phyloP scores from a whole-genome alignment of 331 rosid genomes.

The Rosa hybrid region DNA sequence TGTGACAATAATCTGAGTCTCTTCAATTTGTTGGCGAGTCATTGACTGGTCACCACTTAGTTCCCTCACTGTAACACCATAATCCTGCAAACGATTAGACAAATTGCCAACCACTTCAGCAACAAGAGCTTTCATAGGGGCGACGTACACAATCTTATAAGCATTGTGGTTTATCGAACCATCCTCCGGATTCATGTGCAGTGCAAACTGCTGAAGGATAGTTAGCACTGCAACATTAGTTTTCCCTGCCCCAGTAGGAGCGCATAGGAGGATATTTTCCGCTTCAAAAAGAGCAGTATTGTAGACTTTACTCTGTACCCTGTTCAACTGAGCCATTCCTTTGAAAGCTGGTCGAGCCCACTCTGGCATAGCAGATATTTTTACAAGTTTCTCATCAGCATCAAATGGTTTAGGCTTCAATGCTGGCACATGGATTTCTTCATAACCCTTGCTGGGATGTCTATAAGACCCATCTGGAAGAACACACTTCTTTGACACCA shows the following conservation, averaged over 20 bases:
- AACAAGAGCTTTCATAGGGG: constrained; percentile 99
- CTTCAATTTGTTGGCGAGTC: constrained; percentile 91
- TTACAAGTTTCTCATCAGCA: constrained; percentile 66
- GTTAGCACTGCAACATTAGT: constrained; percentile 97
- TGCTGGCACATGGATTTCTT: constrained; percentile 91
- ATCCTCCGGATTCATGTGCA: constrained; percentile 66
- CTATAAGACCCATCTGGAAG: constrained; percentile 91
- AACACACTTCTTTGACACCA: constrained; percentile 74
- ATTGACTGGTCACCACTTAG: constrained; percentile 92
- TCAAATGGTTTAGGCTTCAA: constrained; percentile 75
- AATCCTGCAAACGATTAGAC: constrained; percentile 88
- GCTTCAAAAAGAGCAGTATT: constrained; percentile 84
- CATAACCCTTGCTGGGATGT: constrained; percentile 76
- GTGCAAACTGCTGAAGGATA: constrained; percentile 84
- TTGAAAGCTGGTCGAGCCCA: constrained; percentile 97
- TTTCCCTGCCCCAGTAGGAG: constrained; percentile 99
- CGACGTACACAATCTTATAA: constrained; percentile 92
- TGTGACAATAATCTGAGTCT: constrained; percentile 95
- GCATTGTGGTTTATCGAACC: constrained; percentile 76
- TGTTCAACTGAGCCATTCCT: constrained; percentile 92
- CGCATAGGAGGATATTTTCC: constrained; percentile 80
- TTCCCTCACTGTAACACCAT: constrained; percentile 80
- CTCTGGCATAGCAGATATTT: constrained; percentile 83
- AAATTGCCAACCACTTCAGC: constrained; percentile 96
- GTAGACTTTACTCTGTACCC: constrained; percentile 94